A percentile compares a stretch with the other conserved stretches of the same genome.
These are phyloP conservation scores for Pseudogymnoascus sp. DNA, from an alignment of 2,329 filamentous ascomycete species.

Conservation along the genomic window DNA sequence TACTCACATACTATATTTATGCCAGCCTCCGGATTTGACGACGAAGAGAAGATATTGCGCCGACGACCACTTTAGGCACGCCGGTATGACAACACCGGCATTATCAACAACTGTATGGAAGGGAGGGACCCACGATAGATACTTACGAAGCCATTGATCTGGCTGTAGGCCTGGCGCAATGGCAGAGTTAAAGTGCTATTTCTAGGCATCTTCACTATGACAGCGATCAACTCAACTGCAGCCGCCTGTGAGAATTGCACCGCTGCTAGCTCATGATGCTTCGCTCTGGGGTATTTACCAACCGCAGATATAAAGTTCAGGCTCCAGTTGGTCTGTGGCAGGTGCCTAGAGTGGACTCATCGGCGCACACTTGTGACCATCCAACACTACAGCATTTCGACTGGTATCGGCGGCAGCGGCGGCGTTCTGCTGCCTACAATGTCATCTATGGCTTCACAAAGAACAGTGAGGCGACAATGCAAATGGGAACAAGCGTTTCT, in stretches of 20 bases:
- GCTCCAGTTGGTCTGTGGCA: neutral
- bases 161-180: neutral
- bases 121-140: neutral
- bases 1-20: constrained; percentile 1
- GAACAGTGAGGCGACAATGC: neutral
- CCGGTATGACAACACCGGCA: neutral
- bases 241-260: neutral
- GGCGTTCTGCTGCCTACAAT: neutral
- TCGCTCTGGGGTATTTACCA: neutral
- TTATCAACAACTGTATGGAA: neutral
- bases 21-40: neutral
- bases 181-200: neutral
- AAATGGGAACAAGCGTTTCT: neutral
- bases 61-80: neutral
- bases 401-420: constrained; percentile 56
- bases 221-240: neutral
- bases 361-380: constrained; percentile 16
- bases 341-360: constrained; percentile 2
- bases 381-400: constrained; percentile 68
- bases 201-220: neutral
- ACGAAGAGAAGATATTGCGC: neutral
- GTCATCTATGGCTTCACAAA: neutral
- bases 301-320: neutral
- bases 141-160: neutral
- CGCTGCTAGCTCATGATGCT: neutral